Base-by-base conservation (phyloP, 306 rosid species). In the Cucumis hystrix region DNA sequence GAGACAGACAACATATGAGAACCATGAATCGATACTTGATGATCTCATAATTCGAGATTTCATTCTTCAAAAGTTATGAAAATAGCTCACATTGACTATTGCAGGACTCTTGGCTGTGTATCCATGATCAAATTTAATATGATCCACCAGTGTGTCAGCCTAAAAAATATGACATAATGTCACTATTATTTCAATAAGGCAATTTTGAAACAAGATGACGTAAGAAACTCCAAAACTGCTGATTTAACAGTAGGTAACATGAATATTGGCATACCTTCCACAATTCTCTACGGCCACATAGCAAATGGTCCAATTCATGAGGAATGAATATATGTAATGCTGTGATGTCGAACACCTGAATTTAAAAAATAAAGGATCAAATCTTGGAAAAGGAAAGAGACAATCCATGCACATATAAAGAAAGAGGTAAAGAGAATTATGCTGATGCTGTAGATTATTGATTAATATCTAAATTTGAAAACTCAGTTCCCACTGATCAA, bases 21-120 rank as follows among this genome's bases (percentile, higher is more conserved):
- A 23, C 49, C 41, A 77, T 1, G 9, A 7, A 28, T 67, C 55
- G 10, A 41, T 20, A 67, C n/a, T 40, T 51, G 3, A 67, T 66
- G 10, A 43, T 15, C 13, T 15, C 41, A 61, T 40, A 47, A 40
- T 55, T 33, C 52, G 17, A 65, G 63, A 54, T 79, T 17, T 45
- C 28, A 73, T 54, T 33, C n/a, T 54, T 67, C n/a, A n/a, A 3
- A 43, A 18, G 69, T 30, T 4, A 55, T 10, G 71, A 45, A 63
- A 67, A 66, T 62, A 83, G 77, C 87, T 43, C 91, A 96, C 99
- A 83, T 96, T 87, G 75, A 96, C 82, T 74, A 96, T 87, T 12
- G 99, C 98, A 55, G 96, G 96, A 86, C 99, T 96, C 91, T 96
- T 96, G 39, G 97, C 96, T 40, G 91, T 96, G 82, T 91, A 96